Evolutionary conservation across 192 early-diverging fungal genomes (phyloP), one percentile per base, ranked within the genome.

Genomic region (Coemansia sp.): DNA sequence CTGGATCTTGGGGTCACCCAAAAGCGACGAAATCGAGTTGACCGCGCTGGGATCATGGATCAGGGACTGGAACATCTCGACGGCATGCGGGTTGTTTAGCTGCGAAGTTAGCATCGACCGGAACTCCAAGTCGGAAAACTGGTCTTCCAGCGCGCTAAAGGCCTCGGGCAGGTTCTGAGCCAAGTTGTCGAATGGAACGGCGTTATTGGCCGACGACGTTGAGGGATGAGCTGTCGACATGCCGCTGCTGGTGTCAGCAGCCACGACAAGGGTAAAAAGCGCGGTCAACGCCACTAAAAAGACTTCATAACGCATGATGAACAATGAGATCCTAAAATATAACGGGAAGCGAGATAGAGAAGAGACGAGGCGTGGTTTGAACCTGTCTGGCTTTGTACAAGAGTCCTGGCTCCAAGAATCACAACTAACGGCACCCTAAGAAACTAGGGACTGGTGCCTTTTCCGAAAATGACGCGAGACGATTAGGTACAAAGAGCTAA

Each of bases 61-160:
- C 7, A 80, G 69, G 11, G 78, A 80, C 56, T 80, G 69, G 72
- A 80, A 80, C 69, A 80, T 68, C 34, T 80, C 78, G 18, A 80
- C 69, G n/a, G 78, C 78, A 28, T 75, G 48, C 11, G 78, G 78
- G 66, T 80, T 80, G 66, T 61, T 72, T 4, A 80, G 73, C 64
- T 80, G 72, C 58, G 78, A 75, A 2, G 73, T 75, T 38, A 80
- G 59, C 55, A 75, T 71, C 12, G 78, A 64, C 56, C 68, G 57
- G 66, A 80, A 80, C 16, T 48, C 72, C 23, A 61, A 14, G 37
- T 80, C 73, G 14, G 70, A 35, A 59, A 80, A 75, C 57, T 80
- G 78, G 20, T 47, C 65, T 37, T 80, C 78, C 2, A 80, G 66
- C 25, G 73, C 78, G 11, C 63, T 72, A 20, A 80, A 70, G 4